These are phyloP conservation scores for Zoysia japonica DNA, from an alignment of 176 grass and related monocot species.

Conservation along the genomic window DNA sequence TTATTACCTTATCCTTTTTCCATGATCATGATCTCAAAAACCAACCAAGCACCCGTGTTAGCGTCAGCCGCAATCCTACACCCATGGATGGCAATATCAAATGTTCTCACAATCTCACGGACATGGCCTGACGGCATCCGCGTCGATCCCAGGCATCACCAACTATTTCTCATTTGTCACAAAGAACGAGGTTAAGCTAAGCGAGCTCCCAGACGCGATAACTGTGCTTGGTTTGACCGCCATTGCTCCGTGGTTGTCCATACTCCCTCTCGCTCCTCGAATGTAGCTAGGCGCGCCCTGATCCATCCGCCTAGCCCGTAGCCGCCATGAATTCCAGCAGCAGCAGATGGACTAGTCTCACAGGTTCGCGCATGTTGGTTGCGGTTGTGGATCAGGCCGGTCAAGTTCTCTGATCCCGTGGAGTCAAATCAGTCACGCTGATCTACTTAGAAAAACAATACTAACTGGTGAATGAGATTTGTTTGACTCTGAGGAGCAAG, in stretches of 20 bases:
- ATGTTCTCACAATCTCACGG: not conserved
- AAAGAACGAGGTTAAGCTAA: not conserved
- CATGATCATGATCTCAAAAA: slow-evolving; percentile 10
- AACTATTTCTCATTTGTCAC: not conserved
- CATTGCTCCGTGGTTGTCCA: not conserved
- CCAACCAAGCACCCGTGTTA: not conserved
- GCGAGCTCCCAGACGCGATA: not conserved
- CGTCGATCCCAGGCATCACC: not conserved
- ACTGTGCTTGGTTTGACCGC: not conserved
- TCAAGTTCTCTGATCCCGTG: not conserved
- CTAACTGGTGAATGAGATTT: not conserved
- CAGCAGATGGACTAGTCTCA: not conserved
- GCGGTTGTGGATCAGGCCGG: not conserved
- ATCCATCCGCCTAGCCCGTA: not conserved
- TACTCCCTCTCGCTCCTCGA: no score
- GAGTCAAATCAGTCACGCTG: not conserved
- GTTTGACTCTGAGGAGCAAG: not conserved
- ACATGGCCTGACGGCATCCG: not conserved
- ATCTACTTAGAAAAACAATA: not conserved
- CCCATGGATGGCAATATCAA: not conserved
- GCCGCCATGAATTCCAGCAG: not conserved
- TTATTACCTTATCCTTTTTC: not conserved
- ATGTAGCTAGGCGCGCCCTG: not conserved
- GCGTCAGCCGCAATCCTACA: slow-evolving; percentile 2
- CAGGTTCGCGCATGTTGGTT: not conserved